Base-by-base conservation (phyloP, 441 rosid genomes). In the Manihot esculenta region DNA sequence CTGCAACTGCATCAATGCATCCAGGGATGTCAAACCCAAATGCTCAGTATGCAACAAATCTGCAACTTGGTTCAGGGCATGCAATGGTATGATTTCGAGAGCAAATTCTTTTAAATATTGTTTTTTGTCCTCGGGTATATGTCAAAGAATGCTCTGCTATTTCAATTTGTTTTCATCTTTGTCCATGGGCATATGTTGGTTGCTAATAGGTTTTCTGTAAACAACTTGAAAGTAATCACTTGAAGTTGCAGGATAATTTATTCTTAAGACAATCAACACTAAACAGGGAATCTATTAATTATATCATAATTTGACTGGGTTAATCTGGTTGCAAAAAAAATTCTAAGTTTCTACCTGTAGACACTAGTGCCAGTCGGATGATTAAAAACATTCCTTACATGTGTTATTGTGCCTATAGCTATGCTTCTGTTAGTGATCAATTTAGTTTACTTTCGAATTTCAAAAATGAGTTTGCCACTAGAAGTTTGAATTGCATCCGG, bases 51-150 rank as follows among this genome's bases (percentile, higher is more conserved):
- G 62, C 79, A 71, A 71, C 82, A 20, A 49, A 72, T 77, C 87
- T 85, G 23, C 88, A 78, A 71, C 76, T 82, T 56, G 88, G 87
- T 38, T 71, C 84, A 10, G 87, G 85, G 64, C 84, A 81, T 60
- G 54, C 84, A 66, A 80, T 84, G 90, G 92, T 89, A 85, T 38
- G 53, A 57, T 69, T 24, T 68, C 63, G 38, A 54, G 71, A 65
- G 35, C 26, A 55, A 23, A 18, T 50, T 72, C 18, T 20, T 66
- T 33, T 49, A 13, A 49, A 38, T 44, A 33, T 17, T 33, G 27
- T 5, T 10, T 55, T 47, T n/a, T 54, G 24, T 14, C 27, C 1
- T 0, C 26, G 24, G 13, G 51, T 13, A 30, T 50, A 62, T 50
- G 14, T 42, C 23, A 47, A 30, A n/a, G n/a, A n/a, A 27, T 68